phyloP scores from a whole-genome alignment of 2,329 filamentous ascomycete species.

The Cladosporium austrohemisphaericum region DNA sequence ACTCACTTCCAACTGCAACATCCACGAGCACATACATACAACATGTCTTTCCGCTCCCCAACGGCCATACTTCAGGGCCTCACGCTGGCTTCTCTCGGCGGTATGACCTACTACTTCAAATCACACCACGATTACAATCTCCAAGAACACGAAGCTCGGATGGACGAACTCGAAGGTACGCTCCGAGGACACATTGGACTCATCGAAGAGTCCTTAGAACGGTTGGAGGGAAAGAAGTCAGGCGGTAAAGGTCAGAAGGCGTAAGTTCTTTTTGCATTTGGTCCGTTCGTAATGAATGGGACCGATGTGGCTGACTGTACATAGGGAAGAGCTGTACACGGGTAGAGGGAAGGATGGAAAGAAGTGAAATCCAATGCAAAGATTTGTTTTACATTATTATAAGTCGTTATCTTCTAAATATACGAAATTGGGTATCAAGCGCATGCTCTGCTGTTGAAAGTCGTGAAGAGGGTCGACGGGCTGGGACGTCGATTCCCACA shows the following conservation, averaged over 20 bases:
- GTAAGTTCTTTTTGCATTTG: constrained; percentile 24
- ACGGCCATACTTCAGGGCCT: constrained; percentile 18
- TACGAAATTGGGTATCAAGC: too few species aligned
- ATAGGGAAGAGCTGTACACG: constrained; percentile 20
- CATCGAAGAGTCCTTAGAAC: constrained; percentile 43
- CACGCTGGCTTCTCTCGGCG: constrained; percentile 20
- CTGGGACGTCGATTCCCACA: too few species aligned
- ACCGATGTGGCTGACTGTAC: background rate
- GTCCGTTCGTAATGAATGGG: background rate
- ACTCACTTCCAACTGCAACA: background rate
- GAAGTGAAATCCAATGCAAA: too few species aligned
- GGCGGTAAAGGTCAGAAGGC: constrained; percentile 37
- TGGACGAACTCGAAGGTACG: constrained; percentile 48
- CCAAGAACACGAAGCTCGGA: constrained; percentile 47
- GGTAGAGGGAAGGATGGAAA: constrained; percentile 21
- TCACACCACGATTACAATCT: constrained; percentile 42
- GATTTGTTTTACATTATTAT: too few species aligned
- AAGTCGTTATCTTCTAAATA: too few species aligned
- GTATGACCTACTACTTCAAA: constrained; percentile 23
- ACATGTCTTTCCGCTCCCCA: constrained; percentile 18
- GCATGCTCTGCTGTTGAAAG: too few species aligned
- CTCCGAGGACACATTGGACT: constrained; percentile 46
- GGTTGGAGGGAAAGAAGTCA: constrained; percentile 41
- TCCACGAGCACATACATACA: background rate
- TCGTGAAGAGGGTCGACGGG: too few species aligned